A percentile compares a stretch with the other conserved stretches of the same genome.
These are phyloP conservation scores for Talaromyces verruculosus DNA, from an alignment of 2,329 filamentous ascomycete genomes.

Conservation along the genomic window DNA sequence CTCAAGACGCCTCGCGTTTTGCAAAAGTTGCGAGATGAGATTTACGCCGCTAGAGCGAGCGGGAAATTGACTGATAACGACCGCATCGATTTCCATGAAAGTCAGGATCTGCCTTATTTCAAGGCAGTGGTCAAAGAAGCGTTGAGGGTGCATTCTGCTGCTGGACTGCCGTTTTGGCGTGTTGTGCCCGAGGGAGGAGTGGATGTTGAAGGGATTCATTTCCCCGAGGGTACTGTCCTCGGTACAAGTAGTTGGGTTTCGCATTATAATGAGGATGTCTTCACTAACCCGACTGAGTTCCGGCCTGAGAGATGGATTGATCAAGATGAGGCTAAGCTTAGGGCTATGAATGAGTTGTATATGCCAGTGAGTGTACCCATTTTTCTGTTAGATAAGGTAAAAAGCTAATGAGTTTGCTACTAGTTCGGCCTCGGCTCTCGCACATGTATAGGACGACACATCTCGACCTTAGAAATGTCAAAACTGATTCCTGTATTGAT, in stretches of 20 bases:
- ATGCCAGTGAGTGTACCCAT: conserved; percentile 8
- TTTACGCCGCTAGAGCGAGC: conserved; percentile 28
- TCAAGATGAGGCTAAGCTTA: conserved; percentile 27
- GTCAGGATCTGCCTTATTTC: conserved; percentile 20
- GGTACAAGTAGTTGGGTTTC: conserved; percentile 35
- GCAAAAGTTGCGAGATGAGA: conserved; percentile 23
- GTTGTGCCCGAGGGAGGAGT: conserved; percentile 22
- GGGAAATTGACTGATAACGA: conserved; percentile 8
- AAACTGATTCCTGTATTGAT: conserved; percentile 30
- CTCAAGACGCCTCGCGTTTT: conserved; percentile 27
- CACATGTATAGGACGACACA: conserved; percentile 31
- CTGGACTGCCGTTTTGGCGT: conserved; percentile 23
- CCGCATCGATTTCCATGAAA: conserved; percentile 21
- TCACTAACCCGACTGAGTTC: conserved; percentile 30
- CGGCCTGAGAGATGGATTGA: conserved; percentile 33
- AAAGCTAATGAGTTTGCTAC: not conserved
- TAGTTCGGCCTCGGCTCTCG: conserved; percentile 29
- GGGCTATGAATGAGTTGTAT: conserved; percentile 19
- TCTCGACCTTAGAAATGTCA: conserved; percentile 29
- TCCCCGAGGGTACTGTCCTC: conserved; percentile 40
- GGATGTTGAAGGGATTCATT: conserved; percentile 20
- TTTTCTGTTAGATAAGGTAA: not conserved
- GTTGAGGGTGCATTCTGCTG: conserved; percentile 22
- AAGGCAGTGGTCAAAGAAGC: conserved; percentile 23
- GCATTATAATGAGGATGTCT: conserved; percentile 24